Conservation (phyloP, 2,329 filamentous ascomycete genomes). For the Neoarthrinium moseri region DNA sequence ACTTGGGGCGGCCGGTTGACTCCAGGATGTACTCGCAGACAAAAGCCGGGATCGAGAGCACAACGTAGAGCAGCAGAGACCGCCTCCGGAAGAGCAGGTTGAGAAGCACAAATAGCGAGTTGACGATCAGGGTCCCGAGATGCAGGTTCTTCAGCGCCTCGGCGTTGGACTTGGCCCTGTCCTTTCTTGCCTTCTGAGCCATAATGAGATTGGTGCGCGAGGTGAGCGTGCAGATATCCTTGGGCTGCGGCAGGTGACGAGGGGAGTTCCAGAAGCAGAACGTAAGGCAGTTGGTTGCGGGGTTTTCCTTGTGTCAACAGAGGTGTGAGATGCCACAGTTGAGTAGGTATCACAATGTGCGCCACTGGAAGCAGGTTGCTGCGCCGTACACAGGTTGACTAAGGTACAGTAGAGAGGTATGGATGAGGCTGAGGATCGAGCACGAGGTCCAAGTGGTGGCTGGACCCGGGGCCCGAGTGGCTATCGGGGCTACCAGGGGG, state of each 20-base stretch:
- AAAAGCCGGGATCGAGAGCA: slow-evolving; percentile 73
- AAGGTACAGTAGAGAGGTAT: background rate
- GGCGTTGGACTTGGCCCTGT: slow-evolving; percentile 74
- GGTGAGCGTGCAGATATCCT: too few relatives aligned
- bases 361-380: too few relatives aligned
- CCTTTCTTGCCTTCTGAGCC: slow-evolving; percentile 64
- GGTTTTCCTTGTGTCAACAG: too few relatives aligned
- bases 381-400: too few relatives aligned
- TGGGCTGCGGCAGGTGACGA: too few relatives aligned
- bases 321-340: too few relatives aligned
- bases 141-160: slow-evolving; percentile 79
- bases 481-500: background rate
- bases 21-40: slow-evolving; percentile 85
- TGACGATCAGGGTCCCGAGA: slow-evolving; percentile 69
- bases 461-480: background rate
- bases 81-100: slow-evolving; percentile 66
- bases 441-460: background rate
- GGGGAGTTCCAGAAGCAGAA: too few relatives aligned
- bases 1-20: slow-evolving; percentile 75
- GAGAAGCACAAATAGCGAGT: slow-evolving; percentile 71
- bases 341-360: too few relatives aligned
- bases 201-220: slow-evolving; percentile 31
- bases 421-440: slow-evolving; percentile 1
- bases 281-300: too few relatives aligned
- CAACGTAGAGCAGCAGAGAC: slow-evolving; percentile 64